Evolutionary conservation across 2,329 filamentous ascomycete species (phyloP), one percentile per base, ranked within the genome.

Genomic region (Macroventuria anomochaeta): DNA sequence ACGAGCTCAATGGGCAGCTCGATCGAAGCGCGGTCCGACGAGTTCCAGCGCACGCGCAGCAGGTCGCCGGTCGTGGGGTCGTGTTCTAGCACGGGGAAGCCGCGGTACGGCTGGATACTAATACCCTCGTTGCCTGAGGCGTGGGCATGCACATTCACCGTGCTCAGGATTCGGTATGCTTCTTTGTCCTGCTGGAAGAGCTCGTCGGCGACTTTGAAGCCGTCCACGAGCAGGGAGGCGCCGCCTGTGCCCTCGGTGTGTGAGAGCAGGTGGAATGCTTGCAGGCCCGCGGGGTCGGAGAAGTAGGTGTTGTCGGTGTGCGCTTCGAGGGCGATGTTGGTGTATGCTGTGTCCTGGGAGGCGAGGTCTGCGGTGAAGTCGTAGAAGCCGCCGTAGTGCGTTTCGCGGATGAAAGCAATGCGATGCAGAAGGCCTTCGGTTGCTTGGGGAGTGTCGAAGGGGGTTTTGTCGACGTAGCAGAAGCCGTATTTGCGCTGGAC

Each of bases 261-360:
- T 0, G 90, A 95, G 23, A 97, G 83, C 39, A 97, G 80, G 70
- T 99, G 95, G 75, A 99, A 96, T 21, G 95, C 87, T 73, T 99
- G 95, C 28, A 99, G 82, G 8, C 93, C 91, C 2, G 90, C 88
- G 0, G 95, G 93, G 59, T 97, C 93, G 18, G 86, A 92, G 77
- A 97, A 97, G 75, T 99, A 97, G 1, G 93, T 96, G 6, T 86
- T 97, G 76, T 99, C 95, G 1, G 93, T 97, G 75, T 99, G 95
- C 0, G 90, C 88, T 17, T 86, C 85, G 2, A 99, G 83, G 1
- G 87, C 87, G 43, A 95, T 81, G 65, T 89, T 91, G 1, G 93
- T 97, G 77, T 97, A 99, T 3, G 92, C 92, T 1, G 90, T 96
- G 68, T 96, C 92, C 61, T 93, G 93, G 69, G 88, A 88, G 23